A percentile compares a stretch with the other conserved stretches of the same genome.
These are phyloP conservation scores for Henckelia pumila DNA, from an alignment of 257 asterid genomes.

Conservation along the genomic window DNA sequence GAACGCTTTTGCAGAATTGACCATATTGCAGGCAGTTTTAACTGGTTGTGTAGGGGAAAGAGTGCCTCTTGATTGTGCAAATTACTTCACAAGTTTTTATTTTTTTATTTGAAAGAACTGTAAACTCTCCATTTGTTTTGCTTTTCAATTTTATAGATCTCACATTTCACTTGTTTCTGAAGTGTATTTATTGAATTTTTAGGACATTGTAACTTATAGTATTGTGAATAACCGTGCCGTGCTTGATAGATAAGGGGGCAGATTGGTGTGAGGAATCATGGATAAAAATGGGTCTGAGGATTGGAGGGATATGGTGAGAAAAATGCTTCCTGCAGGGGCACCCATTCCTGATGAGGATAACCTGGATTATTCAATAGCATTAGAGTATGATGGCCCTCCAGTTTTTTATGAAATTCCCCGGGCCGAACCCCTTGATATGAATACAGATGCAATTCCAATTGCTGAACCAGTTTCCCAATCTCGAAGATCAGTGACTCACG, in stretches of 20 bases:
- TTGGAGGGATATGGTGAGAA: slow-evolving; percentile 84
- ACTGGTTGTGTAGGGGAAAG: slow-evolving; percentile 22
- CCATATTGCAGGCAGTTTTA: slow-evolving; percentile 19
- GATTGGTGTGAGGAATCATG: slow-evolving; percentile 41
- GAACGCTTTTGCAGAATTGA: slow-evolving; percentile 28
- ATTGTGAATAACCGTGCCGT: slow-evolving; percentile 20
- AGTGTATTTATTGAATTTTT: slow-evolving; percentile 27
- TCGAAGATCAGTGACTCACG: slow-evolving; percentile 43
- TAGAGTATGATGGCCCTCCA: slow-evolving; percentile 84
- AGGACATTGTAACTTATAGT: slow-evolving; percentile 15
- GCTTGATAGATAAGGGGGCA: slow-evolving; percentile 17
- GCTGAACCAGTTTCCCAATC: slow-evolving; percentile 73
- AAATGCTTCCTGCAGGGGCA: slow-evolving; percentile 94
- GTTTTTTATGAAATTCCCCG: slow-evolving; percentile 60
- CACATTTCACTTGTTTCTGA: slow-evolving; percentile 21
- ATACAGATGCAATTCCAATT: slow-evolving; percentile 54
- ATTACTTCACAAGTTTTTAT: background rate
- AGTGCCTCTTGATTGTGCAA: slow-evolving; percentile 3
- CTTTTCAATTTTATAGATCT: slow-evolving; percentile 22
- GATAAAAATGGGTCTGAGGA: slow-evolving; percentile 44
- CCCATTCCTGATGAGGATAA: slow-evolving; percentile 69
- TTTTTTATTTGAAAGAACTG: slow-evolving; percentile 25
- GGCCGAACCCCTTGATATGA: slow-evolving; percentile 61
- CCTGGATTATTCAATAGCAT: slow-evolving; percentile 83
- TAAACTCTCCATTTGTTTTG: slow-evolving; percentile 20